Conservation (phyloP, 2,329 filamentous ascomycete species). For the Stagonosporopsis chrysanthemi region DNA sequence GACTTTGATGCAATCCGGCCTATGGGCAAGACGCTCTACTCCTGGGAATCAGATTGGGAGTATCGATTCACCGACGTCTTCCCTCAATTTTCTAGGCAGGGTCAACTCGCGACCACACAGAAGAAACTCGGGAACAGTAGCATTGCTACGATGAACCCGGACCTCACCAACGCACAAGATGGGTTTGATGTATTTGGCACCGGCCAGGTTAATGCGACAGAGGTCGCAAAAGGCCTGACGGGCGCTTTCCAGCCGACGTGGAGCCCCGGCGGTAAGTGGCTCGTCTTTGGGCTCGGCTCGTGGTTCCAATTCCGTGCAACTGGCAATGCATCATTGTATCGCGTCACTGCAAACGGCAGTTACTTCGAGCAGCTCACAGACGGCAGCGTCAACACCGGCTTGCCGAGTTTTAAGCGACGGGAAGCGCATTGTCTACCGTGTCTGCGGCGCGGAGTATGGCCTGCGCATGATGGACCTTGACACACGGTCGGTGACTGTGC, state of each 20-base stretch:
- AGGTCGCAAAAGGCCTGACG: too few relatives aligned
- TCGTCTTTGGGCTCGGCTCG: conserved; percentile 51
- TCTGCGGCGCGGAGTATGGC: conserved; percentile 22
- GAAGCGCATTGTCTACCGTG: conserved; percentile 44
- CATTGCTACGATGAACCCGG: conserved; percentile 43
- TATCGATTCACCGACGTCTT: conserved; percentile 55
- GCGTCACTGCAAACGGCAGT: too few relatives aligned
- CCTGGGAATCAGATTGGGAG: conserved; percentile 53
- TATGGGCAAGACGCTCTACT: conserved; percentile 50
- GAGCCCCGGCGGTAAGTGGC: too few relatives aligned
- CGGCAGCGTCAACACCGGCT: conserved; percentile 49
- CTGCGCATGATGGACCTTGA: conserved; percentile 46
- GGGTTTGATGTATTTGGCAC: conserved; percentile 36
- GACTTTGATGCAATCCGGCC: conserved; percentile 38
- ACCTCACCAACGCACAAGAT: conserved; percentile 33
- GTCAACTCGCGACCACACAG: conserved; percentile 46
- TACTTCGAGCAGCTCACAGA: conserved; percentile 45
- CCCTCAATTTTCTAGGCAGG: conserved; percentile 42
- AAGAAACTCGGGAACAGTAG: conserved; percentile 54
- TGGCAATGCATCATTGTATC: too few relatives aligned
- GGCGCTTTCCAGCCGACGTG: too few relatives aligned
- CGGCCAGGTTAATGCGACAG: conserved; percentile 25
- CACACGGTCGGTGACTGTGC: conserved; percentile 32
- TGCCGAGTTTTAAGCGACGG: conserved; percentile 53
- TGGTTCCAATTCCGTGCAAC: conserved; percentile 47